A percentile compares a stretch with the other conserved stretches of the same genome.
These are phyloP conservation scores for Trichoderma arundinaceum DNA, from an alignment of 2,329 filamentous ascomycete species.

Conservation along the genomic window DNA sequence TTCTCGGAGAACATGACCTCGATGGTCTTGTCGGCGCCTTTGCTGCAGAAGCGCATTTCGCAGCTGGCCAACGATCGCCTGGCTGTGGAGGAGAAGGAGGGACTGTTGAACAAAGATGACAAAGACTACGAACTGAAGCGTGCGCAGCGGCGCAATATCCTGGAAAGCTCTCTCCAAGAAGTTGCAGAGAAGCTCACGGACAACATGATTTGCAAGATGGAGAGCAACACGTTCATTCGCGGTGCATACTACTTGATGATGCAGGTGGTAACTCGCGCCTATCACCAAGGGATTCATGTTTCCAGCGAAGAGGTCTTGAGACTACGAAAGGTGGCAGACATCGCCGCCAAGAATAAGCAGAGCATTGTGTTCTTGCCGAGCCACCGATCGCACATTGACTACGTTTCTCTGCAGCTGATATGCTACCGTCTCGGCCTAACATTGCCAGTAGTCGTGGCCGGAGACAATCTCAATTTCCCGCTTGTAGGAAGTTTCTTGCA, in stretches of 20 bases:
- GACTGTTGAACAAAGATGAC: conserved; percentile 64
- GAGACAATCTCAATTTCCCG: conserved; percentile 95
- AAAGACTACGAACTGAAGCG: conserved; percentile 58
- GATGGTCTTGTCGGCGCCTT: conserved; percentile 73
- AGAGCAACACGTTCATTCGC: conserved; percentile 90
- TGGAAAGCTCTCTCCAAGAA: conserved; percentile 76
- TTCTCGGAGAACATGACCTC: conserved; percentile 90
- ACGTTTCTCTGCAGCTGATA: conserved; percentile 91
- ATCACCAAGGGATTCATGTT: conserved; percentile 96
- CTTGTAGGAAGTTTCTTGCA: conserved; percentile 88
- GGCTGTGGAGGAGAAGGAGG: conserved; percentile 76
- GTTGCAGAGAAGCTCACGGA: conserved; percentile 87
- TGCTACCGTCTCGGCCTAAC: conserved; percentile 92
- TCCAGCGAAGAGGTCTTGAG: conserved; percentile 91
- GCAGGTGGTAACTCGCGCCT: conserved; percentile 87
- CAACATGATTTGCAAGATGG: conserved; percentile 99
- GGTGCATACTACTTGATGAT: conserved; percentile 89
- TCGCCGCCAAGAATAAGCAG: conserved; percentile 85
- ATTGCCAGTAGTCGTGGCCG: conserved; percentile 88
- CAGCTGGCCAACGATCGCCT: conserved; percentile 78
- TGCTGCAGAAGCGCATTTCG: conserved; percentile 75
- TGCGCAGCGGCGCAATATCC: conserved; percentile 62
- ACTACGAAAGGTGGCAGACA: conserved; percentile 78
- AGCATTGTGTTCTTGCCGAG: conserved; percentile 96
- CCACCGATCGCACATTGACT: conserved; percentile 94